A percentile compares a stretch with the other conserved stretches of the same genome.
phyloP scores from a whole-genome alignment of 2,329 filamentous ascomycete genomes.

The Fusarium sp. region DNA sequence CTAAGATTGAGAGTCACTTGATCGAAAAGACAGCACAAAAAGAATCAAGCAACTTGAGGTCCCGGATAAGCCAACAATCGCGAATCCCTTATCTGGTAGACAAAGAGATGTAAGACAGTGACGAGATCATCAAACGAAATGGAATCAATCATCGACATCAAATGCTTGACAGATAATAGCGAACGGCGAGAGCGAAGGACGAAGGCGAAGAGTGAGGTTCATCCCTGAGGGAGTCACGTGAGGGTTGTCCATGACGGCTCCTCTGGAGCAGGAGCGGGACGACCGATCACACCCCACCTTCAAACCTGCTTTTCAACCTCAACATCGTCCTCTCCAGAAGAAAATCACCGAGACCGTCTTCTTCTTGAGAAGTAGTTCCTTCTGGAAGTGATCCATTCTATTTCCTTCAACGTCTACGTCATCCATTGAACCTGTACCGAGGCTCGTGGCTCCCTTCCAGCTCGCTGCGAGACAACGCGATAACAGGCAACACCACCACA shows the following conservation, averaged over 20 bases:
- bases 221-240: conserved; percentile 16
- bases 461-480: neutral
- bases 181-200: neutral
- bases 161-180: neutral
- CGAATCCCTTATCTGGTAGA: neutral
- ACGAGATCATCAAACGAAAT: neutral
- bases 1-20: neutral
- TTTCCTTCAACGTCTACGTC: neutral
- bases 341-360: neutral
- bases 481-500: neutral
- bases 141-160: neutral
- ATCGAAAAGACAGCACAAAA: neutral
- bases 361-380: neutral
- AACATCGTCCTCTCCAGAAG: neutral
- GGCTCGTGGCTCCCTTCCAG: neutral
- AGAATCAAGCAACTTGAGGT: neutral
- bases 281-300: conserved; percentile 11
- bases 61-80: neutral
- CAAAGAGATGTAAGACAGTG: neutral
- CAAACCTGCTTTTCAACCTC: neutral
- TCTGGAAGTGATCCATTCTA: fast-evolving
- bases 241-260: neutral
- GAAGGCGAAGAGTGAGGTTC: neutral
- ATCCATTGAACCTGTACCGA: neutral
- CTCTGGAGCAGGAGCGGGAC: neutral